Evolutionary conservation across 139 green algal genomes (phyloP).

Genomic region (Chlamydomonas incerta): DNA sequence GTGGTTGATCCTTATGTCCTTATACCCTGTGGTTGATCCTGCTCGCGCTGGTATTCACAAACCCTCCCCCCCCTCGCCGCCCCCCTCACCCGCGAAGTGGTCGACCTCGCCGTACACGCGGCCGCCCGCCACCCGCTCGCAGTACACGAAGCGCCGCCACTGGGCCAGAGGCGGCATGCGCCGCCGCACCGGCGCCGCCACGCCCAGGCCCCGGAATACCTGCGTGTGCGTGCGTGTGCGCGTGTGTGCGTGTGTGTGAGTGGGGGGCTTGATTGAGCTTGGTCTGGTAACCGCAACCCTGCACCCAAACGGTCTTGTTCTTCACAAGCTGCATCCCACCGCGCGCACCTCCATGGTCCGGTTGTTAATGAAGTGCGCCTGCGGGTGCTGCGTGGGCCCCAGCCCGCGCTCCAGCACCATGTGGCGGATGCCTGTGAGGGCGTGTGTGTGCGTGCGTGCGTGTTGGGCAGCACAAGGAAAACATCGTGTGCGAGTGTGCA

Average conservation of each 20-base stretch:
- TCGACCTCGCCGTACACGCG: constrained; percentile 82
- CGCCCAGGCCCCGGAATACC: constrained; percentile 64
- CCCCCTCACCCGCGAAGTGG: constrained; percentile 87
- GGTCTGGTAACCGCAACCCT: too few relatives aligned
- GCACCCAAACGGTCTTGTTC: too few relatives aligned
- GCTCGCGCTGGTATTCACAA: too few relatives aligned
- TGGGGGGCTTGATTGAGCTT: too few relatives aligned
- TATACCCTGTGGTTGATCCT: too few relatives aligned
- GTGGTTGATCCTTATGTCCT: too few relatives aligned
- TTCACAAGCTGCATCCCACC: neutral
- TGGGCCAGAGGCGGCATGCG: constrained; percentile 76
- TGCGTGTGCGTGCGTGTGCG: neutral
- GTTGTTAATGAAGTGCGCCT: constrained; percentile 96
- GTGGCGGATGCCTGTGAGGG: constrained; percentile 54
- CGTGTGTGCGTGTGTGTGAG: neutral
- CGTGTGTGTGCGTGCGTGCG: neutral
- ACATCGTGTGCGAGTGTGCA: too few relatives aligned
- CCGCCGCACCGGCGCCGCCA: constrained; percentile 62
- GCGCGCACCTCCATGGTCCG: constrained; percentile 89
- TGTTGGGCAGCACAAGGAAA: too few relatives aligned
- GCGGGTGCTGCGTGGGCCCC: constrained; percentile 77
- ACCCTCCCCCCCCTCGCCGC: too few relatives aligned
- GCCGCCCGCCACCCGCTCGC: constrained; percentile 58
- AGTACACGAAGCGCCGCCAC: constrained; percentile 89
- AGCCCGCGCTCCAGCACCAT: constrained; percentile 76